A percentile compares a stretch with the other conserved stretches of the same genome.
Evolutionary conservation across 371 early-diverging fungal species (phyloP).

Genomic region (Syncephalastrum sp.): DNA sequence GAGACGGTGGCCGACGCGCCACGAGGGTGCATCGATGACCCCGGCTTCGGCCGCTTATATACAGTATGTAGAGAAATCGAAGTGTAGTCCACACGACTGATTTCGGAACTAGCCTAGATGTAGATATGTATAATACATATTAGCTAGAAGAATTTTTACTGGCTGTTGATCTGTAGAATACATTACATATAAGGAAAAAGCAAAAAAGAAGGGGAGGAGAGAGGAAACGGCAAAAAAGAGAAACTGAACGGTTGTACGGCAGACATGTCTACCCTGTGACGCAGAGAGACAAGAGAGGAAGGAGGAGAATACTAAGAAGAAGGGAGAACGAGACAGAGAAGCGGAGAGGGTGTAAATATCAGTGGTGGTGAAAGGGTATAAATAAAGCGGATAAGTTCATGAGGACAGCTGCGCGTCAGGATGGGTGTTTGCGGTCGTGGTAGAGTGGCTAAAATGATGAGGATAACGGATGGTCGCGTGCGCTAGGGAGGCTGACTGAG

Average conservation of each 20-base stretch:
- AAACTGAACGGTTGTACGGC: not conserved
- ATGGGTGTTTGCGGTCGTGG: too few relatives aligned
- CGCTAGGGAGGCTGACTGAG: conserved; percentile 27
- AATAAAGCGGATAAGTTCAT: conserved; percentile 2
- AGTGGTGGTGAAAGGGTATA: conserved; percentile 1
- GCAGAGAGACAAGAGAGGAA: conserved; percentile 4
- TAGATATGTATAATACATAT: too few relatives aligned
- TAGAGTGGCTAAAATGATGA: too few relatives aligned
- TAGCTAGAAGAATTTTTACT: too few relatives aligned
- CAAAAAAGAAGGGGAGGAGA: conserved; percentile 2
- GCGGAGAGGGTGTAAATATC: not conserved
- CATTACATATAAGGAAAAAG: conserved; percentile 2
- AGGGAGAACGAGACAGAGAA: conserved; percentile 5
- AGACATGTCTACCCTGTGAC: not conserved
- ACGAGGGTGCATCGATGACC: too few relatives aligned
- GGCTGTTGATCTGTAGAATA: too few relatives aligned
- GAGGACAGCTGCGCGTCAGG: not conserved
- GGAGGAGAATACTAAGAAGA: conserved; percentile 6
- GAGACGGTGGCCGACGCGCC: too few relatives aligned
- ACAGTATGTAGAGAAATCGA: too few relatives aligned
- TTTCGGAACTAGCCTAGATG: too few relatives aligned
- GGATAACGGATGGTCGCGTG: conserved; percentile 33
- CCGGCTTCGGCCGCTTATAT: too few relatives aligned
- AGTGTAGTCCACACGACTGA: too few relatives aligned
- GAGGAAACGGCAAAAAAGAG: conserved; percentile 2